phyloP scores from a whole-genome alignment of 2,329 filamentous ascomycete genomes.

The Cucurbitaria berberidis region DNA sequence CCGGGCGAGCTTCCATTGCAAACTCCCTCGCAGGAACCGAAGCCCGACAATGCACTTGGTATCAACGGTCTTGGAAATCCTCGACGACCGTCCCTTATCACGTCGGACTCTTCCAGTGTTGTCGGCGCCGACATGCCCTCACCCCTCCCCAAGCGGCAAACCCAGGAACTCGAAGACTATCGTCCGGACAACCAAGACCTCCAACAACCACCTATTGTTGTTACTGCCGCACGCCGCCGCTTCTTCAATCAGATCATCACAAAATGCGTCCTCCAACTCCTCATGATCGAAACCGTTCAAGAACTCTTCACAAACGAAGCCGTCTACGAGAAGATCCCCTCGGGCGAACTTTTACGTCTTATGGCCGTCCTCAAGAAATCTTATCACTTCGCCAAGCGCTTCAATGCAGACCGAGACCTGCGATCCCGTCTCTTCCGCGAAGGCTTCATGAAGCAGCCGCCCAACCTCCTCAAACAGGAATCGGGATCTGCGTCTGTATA shows the following conservation, averaged over 20 bases:
- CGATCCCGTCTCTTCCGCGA: slow-evolving; percentile 94
- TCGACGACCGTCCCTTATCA: slow-evolving; percentile 40
- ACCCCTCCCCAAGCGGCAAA: slow-evolving; percentile 45
- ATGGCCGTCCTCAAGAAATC: slow-evolving; percentile 96
- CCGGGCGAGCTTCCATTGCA: slow-evolving; percentile 44
- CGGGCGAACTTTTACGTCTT: slow-evolving; percentile 82
- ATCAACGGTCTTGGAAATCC: slow-evolving; percentile 50
- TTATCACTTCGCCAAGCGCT: slow-evolving; percentile 94
- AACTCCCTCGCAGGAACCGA: slow-evolving; percentile 35
- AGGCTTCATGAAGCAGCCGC: slow-evolving; percentile 99
- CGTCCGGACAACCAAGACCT: slow-evolving; percentile 69
- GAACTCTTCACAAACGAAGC: slow-evolving; percentile 97
- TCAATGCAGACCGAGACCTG: slow-evolving; percentile 97
- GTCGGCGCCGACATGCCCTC: slow-evolving; percentile 36
- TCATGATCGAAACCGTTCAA: slow-evolving; percentile 99
- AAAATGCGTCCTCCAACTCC: slow-evolving; percentile 92
- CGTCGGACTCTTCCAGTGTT: slow-evolving; percentile 32
- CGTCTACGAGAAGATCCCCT: slow-evolving; percentile 93
- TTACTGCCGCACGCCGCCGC: slow-evolving; percentile 87
- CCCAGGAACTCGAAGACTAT: slow-evolving; percentile 78
- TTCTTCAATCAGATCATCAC: slow-evolving; percentile 99
- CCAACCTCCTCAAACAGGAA: slow-evolving; percentile 97
- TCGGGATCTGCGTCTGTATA: slow-evolving; percentile 92
- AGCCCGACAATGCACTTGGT: slow-evolving; percentile 51
- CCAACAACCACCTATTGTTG: slow-evolving; percentile 87